A percentile compares a stretch with the other conserved stretches of the same genome.
Conservation (phyloP, 2,329 filamentous ascomycete species). For the Aschersonia sp. region DNA sequence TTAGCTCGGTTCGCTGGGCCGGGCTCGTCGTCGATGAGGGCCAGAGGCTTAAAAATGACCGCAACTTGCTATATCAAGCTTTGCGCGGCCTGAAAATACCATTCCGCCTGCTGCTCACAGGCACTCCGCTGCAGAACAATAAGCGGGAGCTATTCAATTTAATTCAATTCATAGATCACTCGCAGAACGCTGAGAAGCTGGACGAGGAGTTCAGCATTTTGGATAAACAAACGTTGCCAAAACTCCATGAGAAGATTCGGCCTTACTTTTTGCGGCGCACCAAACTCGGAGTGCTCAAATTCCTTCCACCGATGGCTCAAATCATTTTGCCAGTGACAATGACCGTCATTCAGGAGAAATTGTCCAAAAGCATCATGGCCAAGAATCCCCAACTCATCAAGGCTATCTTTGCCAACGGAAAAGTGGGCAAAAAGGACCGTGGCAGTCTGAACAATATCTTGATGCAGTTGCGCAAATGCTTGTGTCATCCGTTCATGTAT, state of each 20-base stretch:
- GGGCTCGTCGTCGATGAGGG: conserved; percentile 90
- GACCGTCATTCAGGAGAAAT: conserved; percentile 81
- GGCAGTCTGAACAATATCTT: conserved; percentile 85
- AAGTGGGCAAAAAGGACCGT: conserved; percentile 55
- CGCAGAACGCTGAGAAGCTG: conserved; percentile 52
- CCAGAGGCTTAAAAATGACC: conserved; percentile 87
- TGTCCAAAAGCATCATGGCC: conserved; percentile 85
- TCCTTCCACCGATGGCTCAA: conserved; percentile 83
- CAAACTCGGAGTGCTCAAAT: conserved; percentile 80
- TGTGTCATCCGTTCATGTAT: conserved; percentile 95
- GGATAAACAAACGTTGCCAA: conserved; percentile 65
- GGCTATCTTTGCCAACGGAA: conserved; percentile 62
- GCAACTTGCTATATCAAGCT: conserved; percentile 64
- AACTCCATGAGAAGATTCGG: conserved; percentile 72
- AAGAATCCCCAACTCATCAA: conserved; percentile 83
- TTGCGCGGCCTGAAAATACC: conserved; percentile 61
- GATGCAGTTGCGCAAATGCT: conserved; percentile 84
- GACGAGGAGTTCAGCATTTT: conserved; percentile 67
- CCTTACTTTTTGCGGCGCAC: conserved; percentile 60
- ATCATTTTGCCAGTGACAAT: conserved; percentile 95
- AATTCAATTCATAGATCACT: conserved; percentile 79
- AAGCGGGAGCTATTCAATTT: conserved; percentile 89
- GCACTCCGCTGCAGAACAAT: conserved; percentile 90
- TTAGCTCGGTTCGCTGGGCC: conserved; percentile 65
- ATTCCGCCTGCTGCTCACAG: conserved; percentile 77